A percentile compares a stretch with the other conserved stretches of the same genome.
phyloP scores from a whole-genome alignment of 2,329 filamentous ascomycete genomes.

The Xylaria polymorpha region DNA sequence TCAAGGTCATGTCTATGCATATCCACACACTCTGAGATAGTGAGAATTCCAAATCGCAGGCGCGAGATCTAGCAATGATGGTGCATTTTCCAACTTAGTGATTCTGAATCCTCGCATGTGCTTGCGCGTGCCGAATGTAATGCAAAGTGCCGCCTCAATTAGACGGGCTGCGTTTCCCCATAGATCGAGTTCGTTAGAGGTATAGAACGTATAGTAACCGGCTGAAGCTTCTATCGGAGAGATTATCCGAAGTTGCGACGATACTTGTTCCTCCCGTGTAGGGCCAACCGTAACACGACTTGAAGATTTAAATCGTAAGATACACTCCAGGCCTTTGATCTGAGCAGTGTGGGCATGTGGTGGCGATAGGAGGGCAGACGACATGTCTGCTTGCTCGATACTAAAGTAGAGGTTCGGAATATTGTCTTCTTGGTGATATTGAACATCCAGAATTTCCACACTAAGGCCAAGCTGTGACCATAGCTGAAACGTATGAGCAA shows the following conservation, averaged over 20 bases:
- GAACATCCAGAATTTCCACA: constrained; percentile 42
- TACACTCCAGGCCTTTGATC: constrained; percentile 47
- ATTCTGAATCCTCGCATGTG: constrained; percentile 19
- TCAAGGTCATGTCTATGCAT: background rate
- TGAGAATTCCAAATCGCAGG: constrained; percentile 39
- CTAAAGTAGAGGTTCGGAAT: constrained; percentile 48
- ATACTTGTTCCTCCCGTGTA: background rate
- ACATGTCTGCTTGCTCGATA: constrained; percentile 49
- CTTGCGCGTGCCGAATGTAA: constrained; percentile 32
- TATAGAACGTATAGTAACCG: background rate
- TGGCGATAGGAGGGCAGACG: constrained; percentile 47
- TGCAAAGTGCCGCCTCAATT: constrained; percentile 30
- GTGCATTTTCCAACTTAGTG: constrained; percentile 5
- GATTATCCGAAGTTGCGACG: background rate
- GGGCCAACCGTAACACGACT: background rate
- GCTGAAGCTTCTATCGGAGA: background rate
- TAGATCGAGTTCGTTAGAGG: background rate
- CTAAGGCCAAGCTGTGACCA: constrained; percentile 47
- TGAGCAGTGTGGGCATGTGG: constrained; percentile 45
- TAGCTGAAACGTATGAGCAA: constrained; percentile 42
- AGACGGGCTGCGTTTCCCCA: constrained; percentile 29
- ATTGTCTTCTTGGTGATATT: constrained; percentile 39
- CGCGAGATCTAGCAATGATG: constrained; percentile 38
- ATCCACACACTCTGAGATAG: constrained; percentile 34
- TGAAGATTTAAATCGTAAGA: constrained; percentile 38